Base-by-base conservation (phyloP, 495 filamentous ascomycete genomes). In the Aspergillus bertholletiae region DNA sequence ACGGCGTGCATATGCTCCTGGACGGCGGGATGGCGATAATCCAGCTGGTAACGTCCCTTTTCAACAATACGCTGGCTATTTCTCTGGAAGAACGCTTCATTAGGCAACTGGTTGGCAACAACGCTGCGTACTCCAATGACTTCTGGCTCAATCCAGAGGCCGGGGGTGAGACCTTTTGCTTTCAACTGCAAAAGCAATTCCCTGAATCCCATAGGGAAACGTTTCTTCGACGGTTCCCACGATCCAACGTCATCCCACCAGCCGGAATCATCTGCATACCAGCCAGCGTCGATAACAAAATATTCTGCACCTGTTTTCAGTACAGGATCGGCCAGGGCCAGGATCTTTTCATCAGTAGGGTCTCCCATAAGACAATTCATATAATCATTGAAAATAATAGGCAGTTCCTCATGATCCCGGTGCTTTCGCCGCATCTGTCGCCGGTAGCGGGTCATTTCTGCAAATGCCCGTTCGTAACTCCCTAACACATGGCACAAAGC, bases 281-380 rank as follows among this genome's bases (percentile, higher is more conserved):
- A 67, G 27, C 64, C 64, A 32, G 54, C 55, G 26, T 67, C 64
- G 18, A 65, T 67, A 22, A 62, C 59, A 32, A 67, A 67, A 49
- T 62, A 67, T 40, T 67, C 59, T 0, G 61, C 61, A 7, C 61
- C 61, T 1, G 40, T 34, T 7, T n/a, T 3, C 1, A 46, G 43
- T 11, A 59, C 61, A 1, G 59, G 56, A 4, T 60, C 52, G 5
- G 65, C 20, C n/a, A 67, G 51, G 2, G 64, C 57, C 0, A 59
- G 32, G 17, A 67, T 58, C 47, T 67, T 67, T 37, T 60, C 49
- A 20, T 65, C 59, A 8, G 59, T 60, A 7, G 62, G 59, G 48
- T 67, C 64, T 13, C 64, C 64, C 62, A 67, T 65, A 7, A 65
- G 57, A 28, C 64, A 67, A 41, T 67, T 67, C 64, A 66, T 66